Conservation (phyloP, 2,329 filamentous ascomycete genomes). For the Tolypocladium capitatum region DNA sequence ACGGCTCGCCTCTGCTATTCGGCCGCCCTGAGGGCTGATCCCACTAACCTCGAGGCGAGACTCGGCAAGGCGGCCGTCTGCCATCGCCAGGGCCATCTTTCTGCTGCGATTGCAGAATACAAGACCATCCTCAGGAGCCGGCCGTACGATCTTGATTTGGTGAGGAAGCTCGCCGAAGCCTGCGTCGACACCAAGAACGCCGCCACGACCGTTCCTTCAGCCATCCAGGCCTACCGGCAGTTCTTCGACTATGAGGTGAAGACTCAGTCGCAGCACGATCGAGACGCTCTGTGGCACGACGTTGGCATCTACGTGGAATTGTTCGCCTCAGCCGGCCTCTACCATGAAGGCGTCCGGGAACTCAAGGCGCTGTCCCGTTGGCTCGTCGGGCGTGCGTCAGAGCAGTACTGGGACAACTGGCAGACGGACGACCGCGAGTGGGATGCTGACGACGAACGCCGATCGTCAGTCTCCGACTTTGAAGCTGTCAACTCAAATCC, state of each 20-base stretch:
- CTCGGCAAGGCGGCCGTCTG: constrained; percentile 46
- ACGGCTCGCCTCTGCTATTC: constrained; percentile 47
- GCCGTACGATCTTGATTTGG: constrained; percentile 39
- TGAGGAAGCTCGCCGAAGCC: constrained; percentile 43
- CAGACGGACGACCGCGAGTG: constrained; percentile 76
- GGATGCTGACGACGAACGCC: constrained; percentile 61
- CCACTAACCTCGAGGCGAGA: constrained; percentile 42
- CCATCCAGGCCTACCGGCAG: constrained; percentile 33
- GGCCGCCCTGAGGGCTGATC: constrained; percentile 44
- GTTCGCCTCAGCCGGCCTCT: constrained; percentile 50
- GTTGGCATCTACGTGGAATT: constrained; percentile 77
- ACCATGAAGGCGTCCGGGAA: constrained; percentile 51
- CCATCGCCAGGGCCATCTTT: constrained; percentile 39
- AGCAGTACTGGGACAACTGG: constrained; percentile 64
- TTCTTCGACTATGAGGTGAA: constrained; percentile 30
- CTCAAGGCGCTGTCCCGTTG: constrained; percentile 66
- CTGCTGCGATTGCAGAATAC: constrained; percentile 43
- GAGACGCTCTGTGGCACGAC: constrained; percentile 58
- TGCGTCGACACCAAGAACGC: constrained; percentile 37
- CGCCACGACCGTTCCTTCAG: constrained; percentile 23
- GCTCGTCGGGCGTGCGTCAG: constrained; percentile 62
- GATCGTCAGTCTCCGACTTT: constrained; percentile 49
- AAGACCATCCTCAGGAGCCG: constrained; percentile 36
- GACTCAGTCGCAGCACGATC: constrained; percentile 17
- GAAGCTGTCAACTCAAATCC: constrained; percentile 35